phyloP scores from a whole-genome alignment of 768 basidiomycete species.

The Asterophora lycoperdoides region DNA sequence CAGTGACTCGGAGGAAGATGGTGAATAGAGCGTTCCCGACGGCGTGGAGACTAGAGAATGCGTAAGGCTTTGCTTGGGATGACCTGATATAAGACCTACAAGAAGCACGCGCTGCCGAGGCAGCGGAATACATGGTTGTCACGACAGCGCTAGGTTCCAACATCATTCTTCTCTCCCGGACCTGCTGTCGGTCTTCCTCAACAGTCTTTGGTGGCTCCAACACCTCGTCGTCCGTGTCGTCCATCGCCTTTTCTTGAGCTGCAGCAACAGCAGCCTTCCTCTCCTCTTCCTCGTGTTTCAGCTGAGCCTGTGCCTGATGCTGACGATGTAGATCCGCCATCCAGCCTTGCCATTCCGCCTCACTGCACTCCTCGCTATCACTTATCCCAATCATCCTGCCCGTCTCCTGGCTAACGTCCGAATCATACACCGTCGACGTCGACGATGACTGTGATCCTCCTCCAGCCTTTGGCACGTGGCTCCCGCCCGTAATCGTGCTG shows the following conservation, averaged over 20 bases:
- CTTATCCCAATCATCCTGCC: constrained; percentile 23
- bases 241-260: background rate
- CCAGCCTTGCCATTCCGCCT: constrained; percentile 69
- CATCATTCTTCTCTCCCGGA: constrained; percentile 19
- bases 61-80: background rate
- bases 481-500: constrained; percentile 14
- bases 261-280: constrained; percentile 5
- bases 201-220: constrained; percentile 11
- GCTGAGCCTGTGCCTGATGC: constrained; percentile 19
- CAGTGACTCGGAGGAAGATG: constrained; percentile 32
- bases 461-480: constrained; percentile 11
- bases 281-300: constrained; percentile 7
- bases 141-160: constrained; percentile 31
- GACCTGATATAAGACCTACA: constrained; percentile 6
- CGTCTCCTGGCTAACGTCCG: constrained; percentile 21
- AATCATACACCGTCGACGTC: constrained; percentile 13
- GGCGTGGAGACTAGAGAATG: constrained; percentile 10
- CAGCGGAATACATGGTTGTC: constrained; percentile 9
- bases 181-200: constrained; percentile 18
- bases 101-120: background rate
- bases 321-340: constrained; percentile 47
- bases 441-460: constrained; percentile 3
- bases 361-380: constrained; percentile 44
- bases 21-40: constrained; percentile 25
- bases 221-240: constrained; percentile 1